Evolutionary conservation across 345 rosid species (phyloP).

Genomic region (Cardamine chenopodiifolia): DNA sequence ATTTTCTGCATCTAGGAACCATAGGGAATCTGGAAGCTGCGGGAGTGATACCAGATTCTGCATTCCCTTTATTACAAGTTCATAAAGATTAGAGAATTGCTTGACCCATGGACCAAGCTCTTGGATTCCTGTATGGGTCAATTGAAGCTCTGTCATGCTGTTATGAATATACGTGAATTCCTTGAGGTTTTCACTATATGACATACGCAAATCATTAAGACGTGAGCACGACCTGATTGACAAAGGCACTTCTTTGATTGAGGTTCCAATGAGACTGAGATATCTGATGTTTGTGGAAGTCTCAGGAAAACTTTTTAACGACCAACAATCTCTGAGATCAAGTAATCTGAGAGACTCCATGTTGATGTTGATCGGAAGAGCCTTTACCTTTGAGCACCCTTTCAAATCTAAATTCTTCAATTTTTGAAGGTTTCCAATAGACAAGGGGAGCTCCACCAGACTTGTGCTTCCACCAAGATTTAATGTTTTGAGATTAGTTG

Average conservation of each 20-base stretch:
- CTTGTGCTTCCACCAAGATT: not conserved
- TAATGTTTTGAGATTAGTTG: not conserved
- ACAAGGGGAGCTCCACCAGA: not conserved
- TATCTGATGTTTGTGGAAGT: not conserved
- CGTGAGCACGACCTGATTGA: not conserved
- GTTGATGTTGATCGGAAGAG: not conserved
- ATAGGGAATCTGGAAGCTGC: not conserved
- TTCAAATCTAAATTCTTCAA: rapidly evolving
- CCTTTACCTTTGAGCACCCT: not conserved
- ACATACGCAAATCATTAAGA: too few species aligned
- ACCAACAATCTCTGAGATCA: not conserved
- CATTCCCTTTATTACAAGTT: too few species aligned
- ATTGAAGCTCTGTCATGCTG: too few species aligned
- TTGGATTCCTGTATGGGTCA: too few species aligned
- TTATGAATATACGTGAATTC: too few species aligned
- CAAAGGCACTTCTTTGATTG: not conserved
- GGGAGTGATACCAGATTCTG: too few species aligned
- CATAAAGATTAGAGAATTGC: too few species aligned
- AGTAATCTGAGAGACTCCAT: not conserved
- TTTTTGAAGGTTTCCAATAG: not conserved
- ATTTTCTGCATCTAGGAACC: not conserved
- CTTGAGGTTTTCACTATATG: not conserved
- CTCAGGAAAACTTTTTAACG: not conserved
- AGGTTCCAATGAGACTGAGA: not conserved
- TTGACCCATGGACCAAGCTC: too few species aligned